phyloP scores from a whole-genome alignment of 805 yeast genomes.

The Metschnikowia corniflorae region DNA sequence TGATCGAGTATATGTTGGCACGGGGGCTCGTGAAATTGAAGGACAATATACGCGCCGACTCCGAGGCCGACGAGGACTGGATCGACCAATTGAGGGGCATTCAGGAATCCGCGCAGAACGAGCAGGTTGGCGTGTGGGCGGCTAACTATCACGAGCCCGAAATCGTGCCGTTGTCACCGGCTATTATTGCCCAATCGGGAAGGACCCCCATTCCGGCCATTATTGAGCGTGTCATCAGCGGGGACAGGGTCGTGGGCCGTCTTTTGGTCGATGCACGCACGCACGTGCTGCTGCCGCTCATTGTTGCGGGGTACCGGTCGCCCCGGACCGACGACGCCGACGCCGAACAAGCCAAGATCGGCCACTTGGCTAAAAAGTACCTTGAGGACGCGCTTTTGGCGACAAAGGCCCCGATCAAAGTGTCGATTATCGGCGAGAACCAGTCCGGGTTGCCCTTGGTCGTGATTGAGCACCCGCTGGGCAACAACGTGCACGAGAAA shows the following conservation, averaged over 20 bases:
- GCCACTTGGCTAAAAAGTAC: conserved; percentile 61
- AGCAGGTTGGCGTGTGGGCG: conserved; percentile 57
- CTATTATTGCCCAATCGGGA: conserved; percentile 34
- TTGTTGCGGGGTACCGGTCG: conserved; percentile 69
- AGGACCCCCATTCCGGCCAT: conserved; percentile 49
- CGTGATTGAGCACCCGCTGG: conserved; percentile 66
- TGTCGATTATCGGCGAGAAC: conserved; percentile 56
- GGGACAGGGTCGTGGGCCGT: conserved; percentile 72
- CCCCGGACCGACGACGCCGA: conserved; percentile 59
- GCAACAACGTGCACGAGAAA: conserved; percentile 64
- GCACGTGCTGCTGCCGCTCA: conserved; percentile 57
- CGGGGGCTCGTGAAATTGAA: conserved; percentile 63
- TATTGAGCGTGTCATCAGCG: conserved; percentile 73
- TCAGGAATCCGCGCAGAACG: conserved; percentile 50
- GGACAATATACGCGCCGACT: conserved; percentile 40
- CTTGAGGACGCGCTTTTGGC: conserved; percentile 63
- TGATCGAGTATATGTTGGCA: conserved; percentile 51
- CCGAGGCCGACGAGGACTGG: conserved; percentile 42
- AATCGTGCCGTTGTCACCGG: conserved; percentile 27
- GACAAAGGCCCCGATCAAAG: conserved; percentile 49
- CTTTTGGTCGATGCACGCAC: conserved; percentile 43
- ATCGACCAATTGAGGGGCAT: conserved; percentile 34
- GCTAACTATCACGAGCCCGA: conserved; percentile 18
- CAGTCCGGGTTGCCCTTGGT: conserved; percentile 61
- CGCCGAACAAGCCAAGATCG: conserved; percentile 37